Percentiles rank a stretch among this genome's conserved stretches.
These are phyloP conservation scores for Paramarasmius palmivorus DNA, from an alignment of 1,284 basidiomycete species.

Conservation along the genomic window DNA sequence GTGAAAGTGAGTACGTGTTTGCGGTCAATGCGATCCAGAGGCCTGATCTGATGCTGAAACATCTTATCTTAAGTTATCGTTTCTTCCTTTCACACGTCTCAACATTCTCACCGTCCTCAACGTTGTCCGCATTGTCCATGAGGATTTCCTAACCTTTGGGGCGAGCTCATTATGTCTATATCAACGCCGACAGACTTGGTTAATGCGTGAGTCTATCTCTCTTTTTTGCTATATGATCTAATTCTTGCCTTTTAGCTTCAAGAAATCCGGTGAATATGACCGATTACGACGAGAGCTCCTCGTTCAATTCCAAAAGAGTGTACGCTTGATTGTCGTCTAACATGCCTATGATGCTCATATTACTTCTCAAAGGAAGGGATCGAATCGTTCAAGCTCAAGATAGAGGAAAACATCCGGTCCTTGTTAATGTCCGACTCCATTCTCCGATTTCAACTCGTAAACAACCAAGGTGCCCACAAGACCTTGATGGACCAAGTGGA, in stretches of 20 bases:
- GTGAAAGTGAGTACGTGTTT: too few relatives aligned
- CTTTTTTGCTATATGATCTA: neutral
- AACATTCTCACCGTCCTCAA: too few relatives aligned
- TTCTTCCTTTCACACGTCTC: too few relatives aligned
- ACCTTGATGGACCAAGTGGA: constrained; percentile 74
- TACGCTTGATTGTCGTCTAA: constrained; percentile 32
- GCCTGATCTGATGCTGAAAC: too few relatives aligned
- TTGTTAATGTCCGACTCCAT: constrained; percentile 48
- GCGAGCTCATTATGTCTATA: constrained; percentile 10
- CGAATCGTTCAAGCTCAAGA: constrained; percentile 47
- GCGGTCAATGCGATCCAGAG: neutral
- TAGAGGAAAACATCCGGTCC: constrained; percentile 61
- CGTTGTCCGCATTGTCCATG: neutral
- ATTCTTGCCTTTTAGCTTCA: constrained; percentile 50
- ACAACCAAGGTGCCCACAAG: constrained; percentile 50
- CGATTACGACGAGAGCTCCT: constrained; percentile 67
- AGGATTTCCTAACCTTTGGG: neutral
- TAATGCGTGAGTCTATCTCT: constrained; percentile 9
- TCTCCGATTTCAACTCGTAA: constrained; percentile 38
- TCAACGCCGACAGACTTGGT: constrained; percentile 12
- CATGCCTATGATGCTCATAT: neutral
- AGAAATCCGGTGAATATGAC: constrained; percentile 79
- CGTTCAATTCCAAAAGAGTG: constrained; percentile 62
- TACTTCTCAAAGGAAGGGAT: constrained; percentile 14
- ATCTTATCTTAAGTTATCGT: too few relatives aligned